Conservation (phyloP, 768 basidiomycete species). For the Amanita pallidorosea region DNA sequence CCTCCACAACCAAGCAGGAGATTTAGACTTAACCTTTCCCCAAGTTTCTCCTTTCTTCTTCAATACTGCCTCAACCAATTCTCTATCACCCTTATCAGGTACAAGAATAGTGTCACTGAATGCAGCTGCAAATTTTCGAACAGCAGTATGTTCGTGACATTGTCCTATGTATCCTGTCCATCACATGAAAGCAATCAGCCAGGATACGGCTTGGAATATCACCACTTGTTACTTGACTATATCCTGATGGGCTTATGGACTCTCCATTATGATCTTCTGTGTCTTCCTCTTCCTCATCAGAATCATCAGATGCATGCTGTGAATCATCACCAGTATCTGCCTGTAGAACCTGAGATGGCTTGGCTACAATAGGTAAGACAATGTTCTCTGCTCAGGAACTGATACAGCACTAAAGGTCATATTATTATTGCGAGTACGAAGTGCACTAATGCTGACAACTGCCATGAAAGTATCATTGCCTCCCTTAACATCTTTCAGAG, state of each 20-base stretch:
- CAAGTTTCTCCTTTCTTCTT: slow-evolving; percentile 5
- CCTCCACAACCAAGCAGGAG: slow-evolving; percentile 10
- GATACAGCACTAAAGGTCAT: background rate
- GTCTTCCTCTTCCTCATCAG: background rate
- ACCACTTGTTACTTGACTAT: background rate
- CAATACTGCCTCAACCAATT: slow-evolving; percentile 1
- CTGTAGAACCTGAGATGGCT: background rate
- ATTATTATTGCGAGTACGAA: slow-evolving; percentile 1
- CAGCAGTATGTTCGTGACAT: slow-evolving; percentile 8
- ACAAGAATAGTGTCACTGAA: slow-evolving; percentile 12
- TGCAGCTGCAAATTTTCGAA: slow-evolving; percentile 8
- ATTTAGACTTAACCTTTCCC: slow-evolving; percentile 2
- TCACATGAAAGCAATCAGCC: slow-evolving; percentile 9
- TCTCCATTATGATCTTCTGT: background rate
- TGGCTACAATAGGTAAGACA: background rate
- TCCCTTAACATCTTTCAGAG: slow-evolving; percentile 5
- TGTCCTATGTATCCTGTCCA: slow-evolving; percentile 3
- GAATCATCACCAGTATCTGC: background rate
- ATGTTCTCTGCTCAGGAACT: background rate
- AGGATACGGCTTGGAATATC: slow-evolving; percentile 5
- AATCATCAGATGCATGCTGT: background rate
- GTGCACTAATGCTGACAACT: slow-evolving; percentile 8
- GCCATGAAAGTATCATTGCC: slow-evolving; percentile 2
- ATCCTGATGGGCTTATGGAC: background rate
- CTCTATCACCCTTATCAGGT: slow-evolving; percentile 10